Conservation (phyloP, 2,329 filamentous ascomycete species). For the Colletotrichum sansevieriae region DNA sequence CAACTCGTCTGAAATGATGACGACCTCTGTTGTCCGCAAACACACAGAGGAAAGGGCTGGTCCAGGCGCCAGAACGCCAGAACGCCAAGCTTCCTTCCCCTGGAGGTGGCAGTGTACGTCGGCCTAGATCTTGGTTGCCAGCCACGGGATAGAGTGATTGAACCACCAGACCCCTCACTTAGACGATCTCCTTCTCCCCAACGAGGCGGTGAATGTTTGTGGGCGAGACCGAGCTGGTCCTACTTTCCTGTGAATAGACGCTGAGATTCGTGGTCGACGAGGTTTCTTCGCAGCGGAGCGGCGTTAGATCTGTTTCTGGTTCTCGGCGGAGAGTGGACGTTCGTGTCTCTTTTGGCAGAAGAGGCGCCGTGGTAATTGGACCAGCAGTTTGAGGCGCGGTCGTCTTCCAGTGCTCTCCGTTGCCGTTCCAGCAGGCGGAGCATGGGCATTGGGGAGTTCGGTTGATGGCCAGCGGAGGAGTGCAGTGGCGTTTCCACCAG, state of each 20-base stretch:
- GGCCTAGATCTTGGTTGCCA: slow-evolving; percentile 1
- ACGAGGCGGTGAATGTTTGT: slow-evolving; percentile 29
- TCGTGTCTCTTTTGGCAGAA: slow-evolving; percentile 19
- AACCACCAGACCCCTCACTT: slow-evolving; percentile 15
- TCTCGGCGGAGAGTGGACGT: slow-evolving; percentile 27
- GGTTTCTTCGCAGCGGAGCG: slow-evolving; percentile 33
- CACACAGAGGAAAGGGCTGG: background rate
- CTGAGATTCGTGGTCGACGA: slow-evolving; percentile 29
- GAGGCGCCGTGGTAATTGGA: background rate
- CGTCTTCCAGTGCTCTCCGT: slow-evolving; percentile 41
- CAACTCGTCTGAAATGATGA: slow-evolving; percentile 22
- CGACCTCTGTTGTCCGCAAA: slow-evolving; percentile 5
- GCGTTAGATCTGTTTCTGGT: slow-evolving; percentile 31
- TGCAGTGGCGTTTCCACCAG: slow-evolving; percentile 58
- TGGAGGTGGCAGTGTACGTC: slow-evolving; percentile 27
- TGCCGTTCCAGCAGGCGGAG: slow-evolving; percentile 48
- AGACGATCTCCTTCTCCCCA: slow-evolving; percentile 34
- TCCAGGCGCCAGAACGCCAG: slow-evolving; percentile 15
- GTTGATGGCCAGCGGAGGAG: slow-evolving; percentile 54
- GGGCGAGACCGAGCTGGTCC: slow-evolving; percentile 24
- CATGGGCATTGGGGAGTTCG: slow-evolving; percentile 53
- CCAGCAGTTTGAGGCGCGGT: slow-evolving; percentile 10
- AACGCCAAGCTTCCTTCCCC: slow-evolving; percentile 28
- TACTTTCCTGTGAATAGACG: slow-evolving; percentile 33
- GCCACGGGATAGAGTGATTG: slow-evolving; percentile 8